Conservation (phyloP, 2,329 filamentous ascomycete genomes). For the Zymoseptoria passerinii region DNA sequence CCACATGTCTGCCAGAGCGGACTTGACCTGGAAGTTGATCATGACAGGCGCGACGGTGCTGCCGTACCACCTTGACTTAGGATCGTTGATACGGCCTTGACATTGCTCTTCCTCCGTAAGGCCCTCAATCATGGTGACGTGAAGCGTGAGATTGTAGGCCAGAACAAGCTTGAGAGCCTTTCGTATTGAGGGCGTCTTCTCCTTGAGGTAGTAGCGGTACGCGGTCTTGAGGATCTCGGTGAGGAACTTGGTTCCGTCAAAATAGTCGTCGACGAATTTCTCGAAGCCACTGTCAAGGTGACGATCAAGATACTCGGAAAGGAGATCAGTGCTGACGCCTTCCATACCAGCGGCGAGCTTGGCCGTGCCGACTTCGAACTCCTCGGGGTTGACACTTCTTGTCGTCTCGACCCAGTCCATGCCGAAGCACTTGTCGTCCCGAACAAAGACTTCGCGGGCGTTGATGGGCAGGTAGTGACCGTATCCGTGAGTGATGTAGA, state of each 20-base stretch:
- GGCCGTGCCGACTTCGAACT: conserved; percentile 81
- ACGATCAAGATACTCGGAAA: conserved; percentile 89
- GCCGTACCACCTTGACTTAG: conserved; percentile 77
- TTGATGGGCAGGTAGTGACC: conserved; percentile 87
- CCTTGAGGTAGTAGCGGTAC: conserved; percentile 84
- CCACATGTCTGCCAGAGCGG: conserved; percentile 95
- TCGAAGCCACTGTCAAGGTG: conserved; percentile 91
- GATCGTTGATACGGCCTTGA: conserved; percentile 76
- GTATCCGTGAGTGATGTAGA: conserved; percentile 96
- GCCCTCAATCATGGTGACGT: conserved; percentile 90
- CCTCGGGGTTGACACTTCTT: conserved; percentile 55
- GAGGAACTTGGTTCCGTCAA: conserved; percentile 88
- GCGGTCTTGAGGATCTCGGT: conserved; percentile 95
- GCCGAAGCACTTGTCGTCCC: conserved; percentile 84
- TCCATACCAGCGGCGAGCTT: conserved; percentile 83
- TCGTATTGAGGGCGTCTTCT: conserved; percentile 80
- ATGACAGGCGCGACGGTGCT: conserved; percentile 91
- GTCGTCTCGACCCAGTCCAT: conserved; percentile 89
- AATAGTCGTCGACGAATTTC: conserved; percentile 90
- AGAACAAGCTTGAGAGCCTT: conserved; percentile 92
- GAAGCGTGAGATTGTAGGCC: conserved; percentile 89
- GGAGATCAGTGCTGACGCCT: conserved; percentile 68
- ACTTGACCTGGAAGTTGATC: conserved; percentile 99
- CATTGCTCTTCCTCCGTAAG: conserved; percentile 70
- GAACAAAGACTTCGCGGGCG: conserved; percentile 87